phyloP scores from a whole-genome alignment of 805 yeast species.

The Suhomyces sp. region DNA sequence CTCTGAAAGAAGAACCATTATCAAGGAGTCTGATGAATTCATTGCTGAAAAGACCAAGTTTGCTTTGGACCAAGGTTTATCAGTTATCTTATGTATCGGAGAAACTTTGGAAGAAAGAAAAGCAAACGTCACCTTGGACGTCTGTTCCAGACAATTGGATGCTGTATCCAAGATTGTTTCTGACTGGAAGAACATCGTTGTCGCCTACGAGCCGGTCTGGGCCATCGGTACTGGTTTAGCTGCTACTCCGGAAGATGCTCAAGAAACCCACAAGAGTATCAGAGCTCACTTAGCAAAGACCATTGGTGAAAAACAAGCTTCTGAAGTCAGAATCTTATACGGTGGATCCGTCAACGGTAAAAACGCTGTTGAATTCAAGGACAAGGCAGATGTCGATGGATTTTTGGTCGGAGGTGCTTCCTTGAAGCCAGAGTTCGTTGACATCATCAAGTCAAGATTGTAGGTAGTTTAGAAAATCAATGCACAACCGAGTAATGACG shows the following conservation, averaged over 20 bases:
- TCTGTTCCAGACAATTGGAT: conserved; percentile 82
- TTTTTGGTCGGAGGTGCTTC: conserved; percentile 99
- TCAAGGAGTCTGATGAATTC: conserved; percentile 86
- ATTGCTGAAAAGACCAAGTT: conserved; percentile 92
- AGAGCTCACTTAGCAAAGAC: conserved; percentile 76
- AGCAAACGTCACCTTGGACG: conserved; percentile 79
- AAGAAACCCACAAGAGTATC: conserved; percentile 86
- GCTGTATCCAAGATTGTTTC: conserved; percentile 78
- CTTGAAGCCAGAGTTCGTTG: conserved; percentile 95
- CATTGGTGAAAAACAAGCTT: conserved; percentile 78
- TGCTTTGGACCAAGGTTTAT: conserved; percentile 84
- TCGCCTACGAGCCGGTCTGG: conserved; percentile 99
- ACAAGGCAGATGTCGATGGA: conserved; percentile 92
- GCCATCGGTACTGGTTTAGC: conserved; percentile 99
- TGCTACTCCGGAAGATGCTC: conserved; percentile 98
- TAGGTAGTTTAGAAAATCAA: conserved; percentile 28
- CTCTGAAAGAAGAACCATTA: conserved; percentile 95
- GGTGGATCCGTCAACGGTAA: conserved; percentile 98
- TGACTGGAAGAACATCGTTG: conserved; percentile 90
- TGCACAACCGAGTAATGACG: neutral
- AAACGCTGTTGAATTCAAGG: conserved; percentile 87
- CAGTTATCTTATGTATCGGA: conserved; percentile 95
- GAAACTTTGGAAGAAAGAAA: conserved; percentile 96
- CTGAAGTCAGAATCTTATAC: conserved; percentile 82
- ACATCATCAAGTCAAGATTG: conserved; percentile 88